phyloP scores from a whole-genome alignment of 225 moss, liverwort and hornwort species.

The Physcomitrium patens region DNA sequence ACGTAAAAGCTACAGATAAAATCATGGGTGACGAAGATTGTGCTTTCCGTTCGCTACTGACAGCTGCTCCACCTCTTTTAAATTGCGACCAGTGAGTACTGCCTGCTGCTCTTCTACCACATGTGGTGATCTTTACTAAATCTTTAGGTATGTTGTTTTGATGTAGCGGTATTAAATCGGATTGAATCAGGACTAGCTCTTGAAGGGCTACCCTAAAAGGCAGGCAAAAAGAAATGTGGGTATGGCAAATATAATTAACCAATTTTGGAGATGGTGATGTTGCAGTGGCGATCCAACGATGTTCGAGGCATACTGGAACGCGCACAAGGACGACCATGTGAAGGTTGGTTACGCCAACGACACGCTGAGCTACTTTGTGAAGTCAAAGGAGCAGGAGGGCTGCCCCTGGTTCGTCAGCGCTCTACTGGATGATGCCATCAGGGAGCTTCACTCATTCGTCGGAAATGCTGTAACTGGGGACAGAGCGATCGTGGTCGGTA shows the following conservation, averaged over 20 bases:
- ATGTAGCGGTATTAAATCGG: too few relatives aligned
- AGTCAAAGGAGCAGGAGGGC: neutral
- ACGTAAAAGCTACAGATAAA: neutral
- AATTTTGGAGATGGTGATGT: neutral
- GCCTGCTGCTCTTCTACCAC: too few relatives aligned
- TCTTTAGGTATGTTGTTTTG: too few relatives aligned
- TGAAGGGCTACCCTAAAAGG: too few relatives aligned
- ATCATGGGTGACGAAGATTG: neutral
- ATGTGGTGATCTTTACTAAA: too few relatives aligned
- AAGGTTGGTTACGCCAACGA: conserved; percentile 23
- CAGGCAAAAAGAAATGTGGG: neutral
- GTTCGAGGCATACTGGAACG: conserved; percentile 41
- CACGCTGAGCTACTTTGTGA: conserved; percentile 34
- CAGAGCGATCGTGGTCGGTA: conserved; percentile 34
- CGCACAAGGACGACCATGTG: conserved; percentile 32
- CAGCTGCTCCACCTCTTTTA: neutral
- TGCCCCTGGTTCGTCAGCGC: neutral
- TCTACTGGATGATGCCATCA: conserved; percentile 22
- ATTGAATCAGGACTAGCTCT: too few relatives aligned
- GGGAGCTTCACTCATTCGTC: conserved; percentile 36
- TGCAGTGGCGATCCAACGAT: conserved; percentile 50
- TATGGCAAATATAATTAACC: too few relatives aligned
- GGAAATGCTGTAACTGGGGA: conserved; percentile 33
- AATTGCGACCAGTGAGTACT: conserved; percentile 33
- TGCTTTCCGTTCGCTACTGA: neutral